phyloP scores from a whole-genome alignment of 2,329 filamentous ascomycete genomes.

The Epicoccum sorghinum region DNA sequence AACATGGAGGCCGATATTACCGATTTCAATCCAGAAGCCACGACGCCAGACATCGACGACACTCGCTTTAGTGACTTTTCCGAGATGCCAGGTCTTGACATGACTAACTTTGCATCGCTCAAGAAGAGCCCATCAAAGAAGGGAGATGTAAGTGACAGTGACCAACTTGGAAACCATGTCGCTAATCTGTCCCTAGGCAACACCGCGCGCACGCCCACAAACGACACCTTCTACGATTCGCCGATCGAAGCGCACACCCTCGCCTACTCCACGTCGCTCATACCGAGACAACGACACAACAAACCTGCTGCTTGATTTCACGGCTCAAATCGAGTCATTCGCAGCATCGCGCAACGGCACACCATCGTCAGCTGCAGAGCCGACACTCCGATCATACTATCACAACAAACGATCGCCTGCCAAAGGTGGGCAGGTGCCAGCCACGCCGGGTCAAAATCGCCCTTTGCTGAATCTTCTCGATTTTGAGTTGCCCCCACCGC shows the following conservation, averaged over 20 bases:
- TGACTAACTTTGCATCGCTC: conserved; percentile 81
- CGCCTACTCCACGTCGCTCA: conserved; percentile 60
- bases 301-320: conserved; percentile 86
- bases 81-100: conserved; percentile 74
- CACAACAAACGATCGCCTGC: conserved; percentile 43
- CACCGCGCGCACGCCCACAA: conserved; percentile 44
- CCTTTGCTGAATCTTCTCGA: conserved; percentile 62
- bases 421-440: conserved; percentile 36
- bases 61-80: conserved; percentile 88
- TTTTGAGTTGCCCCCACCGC: conserved; percentile 91
- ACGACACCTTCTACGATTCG: conserved; percentile 59
- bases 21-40: conserved; percentile 42
- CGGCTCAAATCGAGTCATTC: conserved; percentile 72
- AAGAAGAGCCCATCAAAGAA: conserved; percentile 56
- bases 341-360: conserved; percentile 49
- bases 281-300: conserved; percentile 66
- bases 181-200: conserved; percentile 26
- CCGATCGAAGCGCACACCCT: conserved; percentile 52
- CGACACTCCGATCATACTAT: conserved; percentile 55
- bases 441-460: conserved; percentile 41
- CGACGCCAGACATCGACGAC: conserved; percentile 61
- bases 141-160: conserved; percentile 25
- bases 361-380: conserved; percentile 52
- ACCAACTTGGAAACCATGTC: accelerated
- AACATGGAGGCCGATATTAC: conserved; percentile 36